Conservation (phyloP, 2,329 filamentous ascomycete genomes). For the Dactylonectria macrodidyma region DNA sequence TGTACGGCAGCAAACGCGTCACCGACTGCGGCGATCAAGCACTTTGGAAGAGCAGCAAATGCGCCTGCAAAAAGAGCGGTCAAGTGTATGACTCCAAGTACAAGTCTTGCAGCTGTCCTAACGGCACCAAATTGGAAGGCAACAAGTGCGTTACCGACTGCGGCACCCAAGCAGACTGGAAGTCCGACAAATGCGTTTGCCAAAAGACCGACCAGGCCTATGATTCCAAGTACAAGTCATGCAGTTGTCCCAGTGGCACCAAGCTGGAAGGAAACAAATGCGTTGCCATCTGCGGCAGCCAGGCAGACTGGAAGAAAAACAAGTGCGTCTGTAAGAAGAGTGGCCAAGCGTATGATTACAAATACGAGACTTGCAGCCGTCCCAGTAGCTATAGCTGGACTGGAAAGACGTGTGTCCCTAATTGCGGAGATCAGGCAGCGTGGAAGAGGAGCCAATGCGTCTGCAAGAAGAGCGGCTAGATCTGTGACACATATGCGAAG, state of each 20-base stretch:
- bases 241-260: background rate
- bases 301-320: background rate
- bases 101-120: background rate
- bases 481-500: background rate
- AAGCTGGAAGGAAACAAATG: background rate
- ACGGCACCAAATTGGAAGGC: background rate
- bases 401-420: background rate
- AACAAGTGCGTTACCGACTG: background rate
- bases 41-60: background rate
- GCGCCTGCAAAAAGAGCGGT: background rate
- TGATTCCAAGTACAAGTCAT: background rate
- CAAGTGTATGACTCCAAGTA: background rate
- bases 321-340: background rate
- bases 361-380: background rate
- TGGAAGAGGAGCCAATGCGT: background rate
- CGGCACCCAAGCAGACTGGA: background rate
- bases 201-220: background rate
- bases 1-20: background rate
- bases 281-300: background rate
- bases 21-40: background rate
- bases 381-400: background rate
- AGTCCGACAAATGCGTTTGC: conserved; percentile 5
- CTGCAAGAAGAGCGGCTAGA: background rate
- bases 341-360: background rate
- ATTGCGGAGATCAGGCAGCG: background rate